Evolutionary conservation across 2,329 filamentous ascomycete species (phyloP).

Genomic region (Aspergillus tamarii): DNA sequence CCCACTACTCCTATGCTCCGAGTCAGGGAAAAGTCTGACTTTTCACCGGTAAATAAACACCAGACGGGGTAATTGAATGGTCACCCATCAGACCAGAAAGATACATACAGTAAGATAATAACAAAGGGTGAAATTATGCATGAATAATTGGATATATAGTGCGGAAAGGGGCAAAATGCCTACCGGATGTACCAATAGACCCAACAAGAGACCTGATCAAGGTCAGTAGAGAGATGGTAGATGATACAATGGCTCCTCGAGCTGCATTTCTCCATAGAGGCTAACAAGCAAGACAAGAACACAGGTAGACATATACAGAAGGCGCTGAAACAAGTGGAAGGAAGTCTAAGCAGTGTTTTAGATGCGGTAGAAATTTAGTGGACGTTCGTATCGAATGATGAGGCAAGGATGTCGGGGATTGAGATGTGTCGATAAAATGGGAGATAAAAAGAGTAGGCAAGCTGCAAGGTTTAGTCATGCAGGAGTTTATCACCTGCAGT

Average conservation of each 20-base stretch:
- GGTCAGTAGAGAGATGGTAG: background rate
- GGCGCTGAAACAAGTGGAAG: constrained; percentile 2
- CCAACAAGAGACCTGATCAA: background rate
- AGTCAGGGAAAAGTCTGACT: background rate
- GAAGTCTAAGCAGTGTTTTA: background rate
- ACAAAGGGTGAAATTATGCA: background rate
- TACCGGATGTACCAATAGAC: background rate
- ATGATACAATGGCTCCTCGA: background rate
- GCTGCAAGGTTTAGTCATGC: constrained; percentile 32
- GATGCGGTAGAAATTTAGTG: background rate
- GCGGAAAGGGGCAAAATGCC: background rate
- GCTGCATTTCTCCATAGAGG: background rate
- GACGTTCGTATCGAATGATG: background rate
- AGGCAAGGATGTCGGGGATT: background rate
- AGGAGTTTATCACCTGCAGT: constrained; percentile 59
- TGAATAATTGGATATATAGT: background rate
- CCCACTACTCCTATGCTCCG: background rate
- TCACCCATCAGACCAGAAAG: constrained; percentile 1
- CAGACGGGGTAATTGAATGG: background rate
- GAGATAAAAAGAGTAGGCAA: constrained; percentile 1
- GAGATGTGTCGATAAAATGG: background rate
- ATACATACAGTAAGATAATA: constrained; percentile 5
- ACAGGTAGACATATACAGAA: constrained; percentile 5
- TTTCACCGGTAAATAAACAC: constrained; percentile 2
- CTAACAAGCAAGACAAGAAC: background rate